phyloP scores from a whole-genome alignment of 179 eudicot species.

The Amaranthus tricolor region DNA sequence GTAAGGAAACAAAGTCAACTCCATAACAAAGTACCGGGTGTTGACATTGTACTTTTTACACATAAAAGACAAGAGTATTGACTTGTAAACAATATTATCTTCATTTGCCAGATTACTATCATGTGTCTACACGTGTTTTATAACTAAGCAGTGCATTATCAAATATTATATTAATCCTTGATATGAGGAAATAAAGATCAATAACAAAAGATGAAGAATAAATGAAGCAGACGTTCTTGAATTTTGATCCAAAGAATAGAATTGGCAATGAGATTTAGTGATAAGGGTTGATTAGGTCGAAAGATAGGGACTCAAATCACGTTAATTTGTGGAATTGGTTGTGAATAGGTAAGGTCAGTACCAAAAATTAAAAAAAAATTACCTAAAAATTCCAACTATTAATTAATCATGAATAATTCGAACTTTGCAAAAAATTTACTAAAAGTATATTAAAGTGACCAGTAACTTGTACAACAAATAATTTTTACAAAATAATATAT shows the following conservation, averaged over 20 bases:
- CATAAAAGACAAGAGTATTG: neutral
- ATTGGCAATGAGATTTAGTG: neutral
- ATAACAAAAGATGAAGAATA: neutral
- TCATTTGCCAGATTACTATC: neutral
- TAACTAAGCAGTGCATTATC: neutral
- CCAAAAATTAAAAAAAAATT: too few relatives aligned
- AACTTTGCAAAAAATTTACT: too few relatives aligned
- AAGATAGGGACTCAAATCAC: constrained; percentile 25
- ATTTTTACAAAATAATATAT: too few relatives aligned
- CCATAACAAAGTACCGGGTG: neutral
- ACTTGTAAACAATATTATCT: neutral
- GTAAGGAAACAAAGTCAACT: constrained; percentile 13
- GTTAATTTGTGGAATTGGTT: constrained; percentile 3
- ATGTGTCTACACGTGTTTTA: constrained; percentile 8
- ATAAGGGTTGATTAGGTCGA: constrained; percentile 26
- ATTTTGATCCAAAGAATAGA: neutral
- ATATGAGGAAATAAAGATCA: neutral
- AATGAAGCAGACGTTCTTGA: neutral
- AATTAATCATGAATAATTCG: too few relatives aligned
- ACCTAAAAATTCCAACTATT: too few relatives aligned
- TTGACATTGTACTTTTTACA: neutral
- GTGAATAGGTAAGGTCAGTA: neutral
- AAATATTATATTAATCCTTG: neutral
- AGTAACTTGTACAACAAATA: too few relatives aligned
- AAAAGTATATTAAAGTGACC: too few relatives aligned